Percentiles rank a stretch among this genome's conserved stretches.
Evolutionary conservation across 257 asterid species (phyloP).

Genomic region (Cynanchum wilfordii): DNA sequence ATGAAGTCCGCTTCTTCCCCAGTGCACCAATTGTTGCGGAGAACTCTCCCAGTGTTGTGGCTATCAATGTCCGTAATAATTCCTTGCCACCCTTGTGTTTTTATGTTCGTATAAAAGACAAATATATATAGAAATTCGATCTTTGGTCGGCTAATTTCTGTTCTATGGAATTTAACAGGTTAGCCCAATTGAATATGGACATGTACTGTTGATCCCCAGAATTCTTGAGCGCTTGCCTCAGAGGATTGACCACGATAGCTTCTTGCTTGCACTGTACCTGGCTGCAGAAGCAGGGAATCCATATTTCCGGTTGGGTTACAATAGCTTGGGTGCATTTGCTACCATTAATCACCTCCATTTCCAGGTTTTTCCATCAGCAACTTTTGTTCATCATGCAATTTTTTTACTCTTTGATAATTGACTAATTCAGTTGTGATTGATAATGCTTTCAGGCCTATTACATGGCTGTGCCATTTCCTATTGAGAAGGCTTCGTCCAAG

Average conservation of each 20-base stretch:
- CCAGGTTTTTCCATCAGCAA: slow-evolving; percentile 32
- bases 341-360: slow-evolving; percentile 97
- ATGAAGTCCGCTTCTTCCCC: slow-evolving; percentile 56
- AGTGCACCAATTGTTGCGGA: slow-evolving; percentile 53
- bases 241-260: slow-evolving; percentile 71
- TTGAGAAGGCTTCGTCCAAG: slow-evolving; percentile 35
- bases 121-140: neutral
- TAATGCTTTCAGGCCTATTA: slow-evolving; percentile 30
- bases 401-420: neutral
- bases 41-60: slow-evolving; percentile 69
- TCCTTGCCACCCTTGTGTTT: neutral
- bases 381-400: neutral
- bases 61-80: slow-evolving; percentile 59
- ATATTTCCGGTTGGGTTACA: slow-evolving; percentile 89
- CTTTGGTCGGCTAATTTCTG: slow-evolving; percentile 9
- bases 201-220: slow-evolving; percentile 81
- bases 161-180: slow-evolving; percentile 52
- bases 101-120: too few relatives aligned
- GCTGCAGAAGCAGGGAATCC: slow-evolving; percentile 85
- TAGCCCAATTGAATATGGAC: slow-evolving; percentile 96
- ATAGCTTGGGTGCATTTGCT: slow-evolving; percentile 98
- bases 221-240: slow-evolving; percentile 83
- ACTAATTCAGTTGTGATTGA: neutral
- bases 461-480: slow-evolving; percentile 33
- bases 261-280: slow-evolving; percentile 79